Percentiles rank a stretch among this genome's conserved stretches.
Conservation (phyloP, 2,329 filamentous ascomycete species). For the Nectriaceae sp. region DNA sequence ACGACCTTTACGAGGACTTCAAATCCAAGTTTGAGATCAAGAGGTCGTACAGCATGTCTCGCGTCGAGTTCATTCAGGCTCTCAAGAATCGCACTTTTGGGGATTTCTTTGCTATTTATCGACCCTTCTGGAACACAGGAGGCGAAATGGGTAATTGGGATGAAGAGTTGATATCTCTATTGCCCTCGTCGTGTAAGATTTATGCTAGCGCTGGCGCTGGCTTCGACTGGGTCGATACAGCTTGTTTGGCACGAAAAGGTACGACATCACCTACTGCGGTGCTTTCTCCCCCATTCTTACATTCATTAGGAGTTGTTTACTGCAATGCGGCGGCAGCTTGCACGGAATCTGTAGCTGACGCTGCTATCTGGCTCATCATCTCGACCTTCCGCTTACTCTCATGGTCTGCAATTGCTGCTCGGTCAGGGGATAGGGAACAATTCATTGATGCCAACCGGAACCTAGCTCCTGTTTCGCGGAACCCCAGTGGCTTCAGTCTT, state of each 20-base stretch:
- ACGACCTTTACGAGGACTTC: constrained; percentile 25
- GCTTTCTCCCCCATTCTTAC: neutral
- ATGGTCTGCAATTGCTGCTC: constrained; percentile 27
- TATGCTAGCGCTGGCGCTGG: constrained; percentile 29
- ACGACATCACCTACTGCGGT: neutral
- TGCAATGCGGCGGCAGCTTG: constrained; percentile 29
- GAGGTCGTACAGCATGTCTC: constrained; percentile 28
- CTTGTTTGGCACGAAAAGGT: constrained; percentile 23
- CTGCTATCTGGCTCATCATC: constrained; percentile 30
- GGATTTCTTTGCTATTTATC: constrained; percentile 27
- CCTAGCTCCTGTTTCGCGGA: constrained; percentile 24
- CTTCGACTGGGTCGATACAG: constrained; percentile 31
- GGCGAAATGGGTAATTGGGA: constrained; percentile 32
- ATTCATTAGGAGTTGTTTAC: constrained; percentile 21
- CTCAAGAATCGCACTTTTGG: constrained; percentile 25
- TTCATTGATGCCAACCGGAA: constrained; percentile 27
- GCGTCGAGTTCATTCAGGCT: constrained; percentile 25
- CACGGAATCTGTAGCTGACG: constrained; percentile 29
- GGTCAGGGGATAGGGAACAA: constrained; percentile 26
- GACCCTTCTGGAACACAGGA: constrained; percentile 30
- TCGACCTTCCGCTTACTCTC: constrained; percentile 28
- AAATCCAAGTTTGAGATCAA: constrained; percentile 25
- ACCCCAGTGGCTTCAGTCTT: constrained; percentile 25
- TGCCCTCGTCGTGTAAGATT: constrained; percentile 25
- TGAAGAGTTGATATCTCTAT: constrained; percentile 23